A percentile compares a stretch with the other conserved stretches of the same genome.
phyloP scores from a whole-genome alignment of 202 grass and related monocot genomes.

The Saccharum hybrid region DNA sequence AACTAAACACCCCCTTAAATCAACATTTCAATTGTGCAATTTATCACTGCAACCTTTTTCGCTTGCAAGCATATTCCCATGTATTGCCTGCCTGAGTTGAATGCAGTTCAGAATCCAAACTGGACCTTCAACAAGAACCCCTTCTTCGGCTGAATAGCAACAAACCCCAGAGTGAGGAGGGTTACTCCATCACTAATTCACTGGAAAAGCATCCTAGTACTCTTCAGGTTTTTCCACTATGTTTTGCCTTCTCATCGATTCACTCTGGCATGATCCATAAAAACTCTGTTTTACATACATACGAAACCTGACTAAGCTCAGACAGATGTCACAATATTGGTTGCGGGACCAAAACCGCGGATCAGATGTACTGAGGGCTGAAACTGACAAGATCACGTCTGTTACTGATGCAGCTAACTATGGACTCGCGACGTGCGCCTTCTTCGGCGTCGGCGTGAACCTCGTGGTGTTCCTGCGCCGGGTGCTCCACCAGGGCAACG shows the following conservation, averaged over 20 bases:
- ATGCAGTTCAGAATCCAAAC: constrained; percentile 32
- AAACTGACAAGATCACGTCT: neutral
- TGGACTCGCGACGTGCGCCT: constrained; percentile 72
- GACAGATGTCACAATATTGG: neutral
- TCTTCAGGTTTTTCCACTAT: constrained; percentile 26
- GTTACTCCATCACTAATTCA: constrained; percentile 6
- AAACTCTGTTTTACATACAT: constrained; percentile 1
- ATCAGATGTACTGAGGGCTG: neutral
- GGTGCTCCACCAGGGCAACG: constrained; percentile 72
- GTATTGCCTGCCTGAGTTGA: constrained; percentile 2
- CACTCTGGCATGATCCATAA: neutral
- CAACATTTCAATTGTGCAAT: neutral
- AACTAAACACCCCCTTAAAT: no score
- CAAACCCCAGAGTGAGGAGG: neutral
- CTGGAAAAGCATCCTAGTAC: constrained; percentile 7
- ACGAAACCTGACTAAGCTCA: neutral
- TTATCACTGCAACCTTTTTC: neutral
- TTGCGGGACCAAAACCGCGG: neutral
- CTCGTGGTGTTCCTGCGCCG: constrained; percentile 81
- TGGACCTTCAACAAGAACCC: constrained; percentile 12
- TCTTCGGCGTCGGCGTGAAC: constrained; percentile 92
- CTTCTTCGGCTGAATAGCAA: constrained; percentile 29
- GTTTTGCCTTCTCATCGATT: constrained; percentile 20
- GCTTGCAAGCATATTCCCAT: constrained; percentile 26
- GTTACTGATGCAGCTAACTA: constrained; percentile 71